Percentiles rank a stretch among this genome's conserved stretches.
These are phyloP conservation scores for Phaeoacremonium minimum DNA, from an alignment of 2,329 filamentous ascomycete species.

Conservation along the genomic window DNA sequence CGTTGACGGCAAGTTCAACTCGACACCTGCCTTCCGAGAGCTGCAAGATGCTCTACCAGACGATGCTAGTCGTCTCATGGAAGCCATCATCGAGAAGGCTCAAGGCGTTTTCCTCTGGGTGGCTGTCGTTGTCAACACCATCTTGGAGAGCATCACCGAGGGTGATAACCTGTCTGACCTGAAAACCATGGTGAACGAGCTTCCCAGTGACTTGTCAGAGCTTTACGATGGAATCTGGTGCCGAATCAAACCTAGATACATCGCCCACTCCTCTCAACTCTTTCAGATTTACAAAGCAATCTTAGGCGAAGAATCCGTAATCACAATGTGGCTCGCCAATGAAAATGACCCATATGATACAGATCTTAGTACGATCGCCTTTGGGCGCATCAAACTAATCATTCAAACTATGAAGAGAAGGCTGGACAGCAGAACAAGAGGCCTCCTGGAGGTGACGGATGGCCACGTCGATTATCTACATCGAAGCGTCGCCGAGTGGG, in stretches of 20 bases:
- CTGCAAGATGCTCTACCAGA: conserved; percentile 2
- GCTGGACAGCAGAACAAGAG: not conserved
- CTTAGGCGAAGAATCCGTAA: not conserved
- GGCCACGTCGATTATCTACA: not conserved
- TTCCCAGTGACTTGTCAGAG: not conserved
- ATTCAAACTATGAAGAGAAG: not conserved
- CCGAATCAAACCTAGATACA: not conserved
- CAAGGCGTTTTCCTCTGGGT: conserved; percentile 18
- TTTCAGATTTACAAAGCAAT: not conserved
- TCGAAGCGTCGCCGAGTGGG: not conserved
- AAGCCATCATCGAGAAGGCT: conserved; percentile 9
- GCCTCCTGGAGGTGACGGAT: not conserved
- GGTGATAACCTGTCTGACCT: conserved; percentile 9
- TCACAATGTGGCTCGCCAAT: not conserved
- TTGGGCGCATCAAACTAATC: not conserved
- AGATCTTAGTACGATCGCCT: not conserved
- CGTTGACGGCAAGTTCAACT: not conserved
- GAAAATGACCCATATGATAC: not conserved
- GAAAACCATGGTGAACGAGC: not conserved
- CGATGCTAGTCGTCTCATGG: conserved; percentile 1
- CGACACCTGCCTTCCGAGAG: not conserved
- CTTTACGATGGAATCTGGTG: not conserved
- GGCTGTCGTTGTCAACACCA: conserved; percentile 10
- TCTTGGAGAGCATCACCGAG: conserved; percentile 8
- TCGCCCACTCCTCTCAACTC: not conserved